These are phyloP conservation scores for Tinospora cordifolia DNA, from an alignment of 164 flowering plant genomes.

Conservation along the genomic window DNA sequence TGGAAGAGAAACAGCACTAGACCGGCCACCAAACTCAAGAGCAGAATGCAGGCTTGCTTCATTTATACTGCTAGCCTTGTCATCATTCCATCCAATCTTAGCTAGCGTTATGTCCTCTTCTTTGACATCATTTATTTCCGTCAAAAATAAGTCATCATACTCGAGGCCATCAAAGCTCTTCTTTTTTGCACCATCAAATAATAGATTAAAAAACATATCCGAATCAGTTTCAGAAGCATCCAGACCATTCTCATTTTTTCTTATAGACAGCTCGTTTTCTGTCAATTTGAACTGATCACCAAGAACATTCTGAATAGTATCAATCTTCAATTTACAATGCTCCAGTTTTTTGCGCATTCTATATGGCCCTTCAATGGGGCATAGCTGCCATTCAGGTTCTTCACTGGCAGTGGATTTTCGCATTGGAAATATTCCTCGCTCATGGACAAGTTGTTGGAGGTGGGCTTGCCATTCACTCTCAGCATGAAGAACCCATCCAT, in stretches of 20 bases:
- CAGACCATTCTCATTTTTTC: constrained; percentile 35
- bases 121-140: constrained; percentile 46
- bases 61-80: constrained; percentile 66
- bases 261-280: constrained; percentile 39
- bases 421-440: constrained; percentile 80
- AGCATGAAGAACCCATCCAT: constrained; percentile 99
- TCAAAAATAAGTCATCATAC: constrained; percentile 44
- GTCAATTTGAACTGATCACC: constrained; percentile 39
- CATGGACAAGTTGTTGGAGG: constrained; percentile 96
- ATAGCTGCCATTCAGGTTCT: constrained; percentile 94
- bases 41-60: constrained; percentile 95
- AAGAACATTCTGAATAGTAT: constrained; percentile 63
- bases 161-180: constrained; percentile 37
- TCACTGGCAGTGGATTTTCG: constrained; percentile 30
- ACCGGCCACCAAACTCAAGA: constrained; percentile 63
- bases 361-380: constrained; percentile 98
- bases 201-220: constrained; percentile 45
- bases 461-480: constrained; percentile 97
- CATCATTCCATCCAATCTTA: constrained; percentile 72
- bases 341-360: constrained; percentile 98
- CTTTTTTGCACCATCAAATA: constrained; percentile 38
- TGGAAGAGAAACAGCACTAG: constrained; percentile 62
- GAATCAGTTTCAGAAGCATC: constrained; percentile 53
- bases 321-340: constrained; percentile 62
- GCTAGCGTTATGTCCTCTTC: constrained; percentile 42